Percentiles rank a stretch among this genome's conserved stretches.
phyloP scores from a whole-genome alignment of 108 stramenopile species.

The Cyclotella kingstonii region DNA sequence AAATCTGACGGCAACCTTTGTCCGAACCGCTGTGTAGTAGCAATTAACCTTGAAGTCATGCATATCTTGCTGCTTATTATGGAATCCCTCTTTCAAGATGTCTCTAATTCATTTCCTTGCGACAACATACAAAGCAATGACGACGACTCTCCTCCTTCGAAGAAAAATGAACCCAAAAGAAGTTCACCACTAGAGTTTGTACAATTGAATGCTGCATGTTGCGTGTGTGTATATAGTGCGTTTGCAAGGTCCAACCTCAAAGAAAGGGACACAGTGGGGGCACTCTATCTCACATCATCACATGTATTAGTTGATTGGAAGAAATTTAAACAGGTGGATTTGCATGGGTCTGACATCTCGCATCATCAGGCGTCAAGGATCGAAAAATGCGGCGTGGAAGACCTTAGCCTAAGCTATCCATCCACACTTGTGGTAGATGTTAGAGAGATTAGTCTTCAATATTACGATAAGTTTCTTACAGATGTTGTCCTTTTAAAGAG shows the following conservation, averaged over 20 bases:
- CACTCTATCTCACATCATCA: conserved; percentile 19
- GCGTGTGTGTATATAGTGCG: conserved; percentile 2
- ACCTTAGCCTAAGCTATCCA: neutral
- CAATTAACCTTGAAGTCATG: too few species aligned
- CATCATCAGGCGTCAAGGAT: neutral
- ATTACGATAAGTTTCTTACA: neutral
- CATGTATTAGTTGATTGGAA: neutral
- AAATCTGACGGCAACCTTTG: too few species aligned
- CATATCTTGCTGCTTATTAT: too few species aligned
- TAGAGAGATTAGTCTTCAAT: conserved; percentile 4
- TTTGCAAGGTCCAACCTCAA: neutral
- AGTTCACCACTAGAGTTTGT: conserved; percentile 14
- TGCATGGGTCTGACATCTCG: neutral
- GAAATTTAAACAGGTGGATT: neutral
- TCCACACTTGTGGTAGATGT: neutral
- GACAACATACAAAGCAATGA: neutral
- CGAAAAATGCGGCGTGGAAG: neutral
- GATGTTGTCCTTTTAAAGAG: conserved; percentile 22
- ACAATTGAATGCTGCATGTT: conserved; percentile 22
- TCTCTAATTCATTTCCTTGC: conserved; percentile 1
- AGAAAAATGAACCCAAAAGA: conserved; percentile 11
- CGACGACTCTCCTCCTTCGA: neutral
- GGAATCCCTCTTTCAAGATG: too few species aligned
- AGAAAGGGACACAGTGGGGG: conserved; percentile 4
- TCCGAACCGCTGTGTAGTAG: too few species aligned